Evolutionary conservation across 768 basidiomycete species (phyloP).

Genomic region (Clitopilus hobsonii): DNA sequence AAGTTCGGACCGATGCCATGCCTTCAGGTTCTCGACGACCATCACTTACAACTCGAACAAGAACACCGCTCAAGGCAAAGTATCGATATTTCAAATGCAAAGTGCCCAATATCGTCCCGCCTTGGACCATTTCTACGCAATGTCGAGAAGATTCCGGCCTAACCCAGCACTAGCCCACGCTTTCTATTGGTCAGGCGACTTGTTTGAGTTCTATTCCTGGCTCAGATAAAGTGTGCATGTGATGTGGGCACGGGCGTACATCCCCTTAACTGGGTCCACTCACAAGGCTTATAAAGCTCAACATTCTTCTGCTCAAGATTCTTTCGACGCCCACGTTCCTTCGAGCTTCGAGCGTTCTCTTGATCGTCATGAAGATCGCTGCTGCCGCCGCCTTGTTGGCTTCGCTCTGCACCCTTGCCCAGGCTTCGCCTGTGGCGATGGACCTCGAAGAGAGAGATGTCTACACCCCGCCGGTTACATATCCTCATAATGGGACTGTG

Average conservation of each 20-base stretch:
- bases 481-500: conserved; percentile 22
- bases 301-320: not conserved
- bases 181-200: not conserved
- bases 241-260: not conserved
- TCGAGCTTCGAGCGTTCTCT: not conserved
- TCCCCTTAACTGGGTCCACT: not conserved
- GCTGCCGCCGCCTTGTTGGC: conserved; percentile 4
- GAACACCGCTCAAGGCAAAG: too few relatives aligned
- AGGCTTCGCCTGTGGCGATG: conserved; percentile 2
- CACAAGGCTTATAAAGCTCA: not conserved
- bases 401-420: conserved; percentile 2
- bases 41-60: not conserved
- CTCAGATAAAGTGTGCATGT: not conserved
- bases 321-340: not conserved
- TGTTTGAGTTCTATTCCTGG: not conserved
- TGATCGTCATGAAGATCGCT: not conserved
- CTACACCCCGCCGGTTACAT: conserved; percentile 29
- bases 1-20: not conserved
- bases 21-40: not conserved
- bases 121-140: too few relatives aligned
- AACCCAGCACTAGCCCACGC: not conserved
- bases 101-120: too few relatives aligned
- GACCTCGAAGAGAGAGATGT: conserved; percentile 30
- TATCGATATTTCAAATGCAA: too few relatives aligned
- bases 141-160: not conserved